phyloP scores from a whole-genome alignment of 345 rosid species.

The Psidium friedrichsthalianum region DNA sequence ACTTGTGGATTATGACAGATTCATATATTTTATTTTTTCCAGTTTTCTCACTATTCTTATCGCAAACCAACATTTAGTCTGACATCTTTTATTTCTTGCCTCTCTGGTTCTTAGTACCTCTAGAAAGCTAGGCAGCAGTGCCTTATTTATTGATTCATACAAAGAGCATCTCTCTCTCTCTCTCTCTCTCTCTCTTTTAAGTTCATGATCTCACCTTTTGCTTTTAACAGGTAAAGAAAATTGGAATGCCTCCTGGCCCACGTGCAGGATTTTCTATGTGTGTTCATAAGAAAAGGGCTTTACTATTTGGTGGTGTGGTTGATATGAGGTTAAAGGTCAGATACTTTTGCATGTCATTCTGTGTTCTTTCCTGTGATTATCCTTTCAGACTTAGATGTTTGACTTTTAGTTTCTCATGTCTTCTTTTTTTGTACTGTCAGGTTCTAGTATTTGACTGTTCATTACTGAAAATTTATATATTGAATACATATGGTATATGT shows the following conservation, averaged over 20 bases:
- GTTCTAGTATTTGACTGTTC: background rate
- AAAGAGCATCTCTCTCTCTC: background rate
- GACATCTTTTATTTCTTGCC: background rate
- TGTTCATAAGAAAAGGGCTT: slow-evolving; percentile 92
- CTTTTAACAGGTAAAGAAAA: slow-evolving; percentile 63
- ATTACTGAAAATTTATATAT: background rate
- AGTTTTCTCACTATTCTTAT: background rate
- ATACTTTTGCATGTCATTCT: slow-evolving; percentile 2
- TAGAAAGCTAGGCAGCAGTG: background rate
- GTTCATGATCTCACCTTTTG: background rate
- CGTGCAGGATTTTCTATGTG: slow-evolving; percentile 91
- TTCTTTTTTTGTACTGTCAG: background rate
- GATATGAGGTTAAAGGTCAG: slow-evolving; percentile 89
- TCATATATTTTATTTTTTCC: background rate
- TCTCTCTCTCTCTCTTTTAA: background rate
- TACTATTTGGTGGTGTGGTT: slow-evolving; percentile 91
- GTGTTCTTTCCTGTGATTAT: background rate
- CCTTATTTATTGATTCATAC: background rate
- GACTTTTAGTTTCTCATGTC: background rate
- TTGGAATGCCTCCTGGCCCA: slow-evolving; percentile 94
- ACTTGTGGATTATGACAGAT: background rate
- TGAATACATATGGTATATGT: background rate
- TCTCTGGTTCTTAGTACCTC: background rate
- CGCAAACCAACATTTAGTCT: background rate
- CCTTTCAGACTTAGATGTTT: background rate